These are phyloP conservation scores for Turnera subulata DNA, from an alignment of 345 rosid species.

Conservation along the genomic window DNA sequence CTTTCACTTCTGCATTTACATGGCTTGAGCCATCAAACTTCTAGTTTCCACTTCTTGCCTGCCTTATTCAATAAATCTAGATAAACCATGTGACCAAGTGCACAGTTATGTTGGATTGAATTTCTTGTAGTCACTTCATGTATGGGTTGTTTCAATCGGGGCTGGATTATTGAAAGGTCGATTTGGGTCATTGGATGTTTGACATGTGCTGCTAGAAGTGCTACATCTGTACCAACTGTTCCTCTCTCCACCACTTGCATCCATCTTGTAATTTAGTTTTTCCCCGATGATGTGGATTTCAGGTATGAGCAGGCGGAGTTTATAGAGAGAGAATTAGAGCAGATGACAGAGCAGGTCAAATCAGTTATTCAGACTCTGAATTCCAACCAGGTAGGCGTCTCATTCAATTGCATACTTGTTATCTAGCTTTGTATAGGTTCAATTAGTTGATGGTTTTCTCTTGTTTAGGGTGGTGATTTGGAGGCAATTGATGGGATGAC, in stretches of 20 bases:
- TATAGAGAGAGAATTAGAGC: slow-evolving; percentile 90
- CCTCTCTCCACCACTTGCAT: not conserved
- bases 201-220: not conserved
- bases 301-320: slow-evolving; percentile 94
- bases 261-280: not conserved
- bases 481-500: slow-evolving; percentile 74
- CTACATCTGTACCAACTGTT: not conserved
- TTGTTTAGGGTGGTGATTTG: slow-evolving; percentile 78
- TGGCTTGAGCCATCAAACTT: not conserved
- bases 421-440: not conserved
- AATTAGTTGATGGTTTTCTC: slow-evolving; percentile 9
- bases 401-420: not conserved
- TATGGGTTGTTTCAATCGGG: not conserved
- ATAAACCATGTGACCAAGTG: slow-evolving; percentile 1
- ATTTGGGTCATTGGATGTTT: not conserved
- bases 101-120: slow-evolving; percentile 2
- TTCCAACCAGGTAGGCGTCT: slow-evolving; percentile 58
- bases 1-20: not conserved
- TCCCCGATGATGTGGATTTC: slow-evolving; percentile 6
- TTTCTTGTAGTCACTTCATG: not conserved
- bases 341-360: slow-evolving; percentile 85
- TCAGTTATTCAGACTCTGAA: slow-evolving; percentile 79
- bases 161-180: not conserved
- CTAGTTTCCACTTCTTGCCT: not conserved
- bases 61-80: not conserved